These are phyloP conservation scores for Articulospora tetracladia DNA, from an alignment of 495 filamentous ascomycete species.

Conservation along the genomic window DNA sequence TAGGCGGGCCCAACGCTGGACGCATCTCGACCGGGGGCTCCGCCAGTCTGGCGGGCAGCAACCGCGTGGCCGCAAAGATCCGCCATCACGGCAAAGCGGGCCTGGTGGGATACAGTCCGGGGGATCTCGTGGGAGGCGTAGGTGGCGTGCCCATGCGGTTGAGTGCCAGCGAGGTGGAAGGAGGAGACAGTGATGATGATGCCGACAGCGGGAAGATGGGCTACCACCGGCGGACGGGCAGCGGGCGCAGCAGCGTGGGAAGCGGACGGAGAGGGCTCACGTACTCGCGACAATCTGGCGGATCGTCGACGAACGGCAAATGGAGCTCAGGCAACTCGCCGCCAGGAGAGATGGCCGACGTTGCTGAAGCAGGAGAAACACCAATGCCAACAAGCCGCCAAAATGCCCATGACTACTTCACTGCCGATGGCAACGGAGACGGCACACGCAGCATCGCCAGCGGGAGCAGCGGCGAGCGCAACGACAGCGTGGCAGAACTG, in stretches of 20 bases:
- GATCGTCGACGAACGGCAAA: conserved; percentile 35
- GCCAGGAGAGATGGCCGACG: conserved; percentile 32
- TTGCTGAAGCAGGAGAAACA: conserved; percentile 20
- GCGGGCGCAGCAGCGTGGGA: conserved; percentile 70
- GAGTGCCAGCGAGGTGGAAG: conserved; percentile 91
- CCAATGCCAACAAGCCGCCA: conserved; percentile 17
- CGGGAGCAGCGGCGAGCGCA: conserved; percentile 50
- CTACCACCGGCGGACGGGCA: conserved; percentile 69
- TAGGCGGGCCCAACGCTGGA: conserved; percentile 37
- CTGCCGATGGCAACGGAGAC: conserved; percentile 31
- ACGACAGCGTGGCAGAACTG: conserved; percentile 45
- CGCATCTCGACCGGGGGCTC: conserved; percentile 21
- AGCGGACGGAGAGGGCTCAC: conserved; percentile 45
- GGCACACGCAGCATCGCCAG: conserved; percentile 37
- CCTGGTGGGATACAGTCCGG: conserved; percentile 66
- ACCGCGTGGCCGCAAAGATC: conserved; percentile 71
- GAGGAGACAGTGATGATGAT: conserved; percentile 74
- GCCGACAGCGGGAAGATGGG: conserved; percentile 52
- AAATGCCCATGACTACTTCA: conserved; percentile 39
- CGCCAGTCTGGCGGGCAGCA: conserved; percentile 26
- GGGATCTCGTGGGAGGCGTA: conserved; percentile 64
- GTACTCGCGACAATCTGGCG: conserved; percentile 31
- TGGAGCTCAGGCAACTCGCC: conserved; percentile 72
- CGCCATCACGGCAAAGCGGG: conserved; percentile 73
- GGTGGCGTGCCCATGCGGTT: conserved; percentile 84